Evolutionary conservation across 2,329 filamentous ascomycete genomes (phyloP).

Genomic region (Aspergillus awamori): DNA sequence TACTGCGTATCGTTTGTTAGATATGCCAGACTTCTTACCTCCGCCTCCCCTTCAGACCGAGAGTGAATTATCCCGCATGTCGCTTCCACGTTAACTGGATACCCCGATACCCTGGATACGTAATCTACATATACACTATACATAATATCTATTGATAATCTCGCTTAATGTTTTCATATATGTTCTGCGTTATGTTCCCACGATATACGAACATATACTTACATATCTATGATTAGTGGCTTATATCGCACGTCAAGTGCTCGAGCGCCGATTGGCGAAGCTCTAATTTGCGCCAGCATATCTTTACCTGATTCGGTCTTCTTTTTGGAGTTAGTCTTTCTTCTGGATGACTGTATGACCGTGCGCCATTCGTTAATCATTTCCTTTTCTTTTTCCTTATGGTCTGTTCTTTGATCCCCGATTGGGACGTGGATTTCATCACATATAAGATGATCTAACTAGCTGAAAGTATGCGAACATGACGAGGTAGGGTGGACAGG

Average conservation of each 20-base stretch:
- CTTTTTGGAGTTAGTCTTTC: not conserved
- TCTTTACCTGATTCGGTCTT: not conserved
- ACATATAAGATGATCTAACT: too few relatives aligned
- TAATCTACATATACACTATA: not conserved
- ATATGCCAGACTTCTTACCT: constrained; percentile 4
- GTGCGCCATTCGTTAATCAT: too few relatives aligned
- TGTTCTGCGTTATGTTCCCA: not conserved
- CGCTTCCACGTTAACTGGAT: not conserved
- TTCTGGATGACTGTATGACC: too few relatives aligned
- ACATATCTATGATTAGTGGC: not conserved
- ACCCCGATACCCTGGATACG: not conserved
- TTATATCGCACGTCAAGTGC: not conserved
- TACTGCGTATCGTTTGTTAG: not conserved
- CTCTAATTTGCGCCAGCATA: not conserved
- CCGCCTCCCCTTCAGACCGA: not conserved
- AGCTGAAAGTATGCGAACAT: too few relatives aligned
- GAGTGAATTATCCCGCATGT: not conserved
- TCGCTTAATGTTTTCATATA: not conserved
- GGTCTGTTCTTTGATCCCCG: too few relatives aligned
- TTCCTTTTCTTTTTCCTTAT: too few relatives aligned
- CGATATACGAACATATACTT: not conserved
- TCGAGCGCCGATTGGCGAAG: not conserved
- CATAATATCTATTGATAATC: not conserved
- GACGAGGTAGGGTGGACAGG: too few relatives aligned
- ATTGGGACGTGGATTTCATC: too few relatives aligned